These are phyloP conservation scores for Blastomyces percursus DNA, from an alignment of 2,329 filamentous ascomycete genomes.

Conservation along the genomic window DNA sequence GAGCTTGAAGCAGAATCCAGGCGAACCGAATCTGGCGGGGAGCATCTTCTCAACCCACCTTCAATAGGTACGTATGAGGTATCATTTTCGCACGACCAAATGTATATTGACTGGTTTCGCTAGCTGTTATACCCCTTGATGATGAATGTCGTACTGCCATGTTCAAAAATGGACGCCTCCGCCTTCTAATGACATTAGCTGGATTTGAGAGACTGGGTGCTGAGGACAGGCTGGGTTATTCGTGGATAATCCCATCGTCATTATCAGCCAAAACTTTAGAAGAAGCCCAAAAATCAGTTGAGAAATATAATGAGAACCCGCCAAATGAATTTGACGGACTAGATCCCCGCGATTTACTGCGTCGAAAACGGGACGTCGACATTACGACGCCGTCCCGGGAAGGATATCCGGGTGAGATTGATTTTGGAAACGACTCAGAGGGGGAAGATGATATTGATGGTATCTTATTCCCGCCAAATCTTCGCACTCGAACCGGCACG, in stretches of 20 bases:
- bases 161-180: conserved; percentile 80
- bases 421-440: conserved; percentile 61
- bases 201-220: conserved; percentile 55
- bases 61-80: conserved; percentile 36
- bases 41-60: conserved; percentile 17
- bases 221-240: conserved; percentile 63
- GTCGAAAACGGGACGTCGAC: conserved; percentile 49
- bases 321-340: conserved; percentile 65
- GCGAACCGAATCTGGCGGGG: conserved; percentile 27
- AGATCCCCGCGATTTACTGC: conserved; percentile 66
- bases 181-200: conserved; percentile 68
- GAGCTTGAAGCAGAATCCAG: conserved; percentile 57
- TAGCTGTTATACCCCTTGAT: conserved; percentile 53
- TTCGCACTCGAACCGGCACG: conserved; percentile 37
- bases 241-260: conserved; percentile 64
- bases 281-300: conserved; percentile 60
- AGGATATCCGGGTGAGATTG: conserved; percentile 36
- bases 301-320: conserved; percentile 66
- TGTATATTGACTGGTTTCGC: conserved; percentile 17
- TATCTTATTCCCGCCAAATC: conserved; percentile 54
- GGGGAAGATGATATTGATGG: conserved; percentile 49
- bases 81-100: conserved; percentile 3
- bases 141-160: conserved; percentile 60
- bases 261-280: conserved; percentile 55
- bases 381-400: conserved; percentile 19